Percentiles rank a stretch among this genome's conserved stretches.
Conservation (phyloP, 1,139 yeast species). For the Debaryomyces psychrophilus region DNA sequence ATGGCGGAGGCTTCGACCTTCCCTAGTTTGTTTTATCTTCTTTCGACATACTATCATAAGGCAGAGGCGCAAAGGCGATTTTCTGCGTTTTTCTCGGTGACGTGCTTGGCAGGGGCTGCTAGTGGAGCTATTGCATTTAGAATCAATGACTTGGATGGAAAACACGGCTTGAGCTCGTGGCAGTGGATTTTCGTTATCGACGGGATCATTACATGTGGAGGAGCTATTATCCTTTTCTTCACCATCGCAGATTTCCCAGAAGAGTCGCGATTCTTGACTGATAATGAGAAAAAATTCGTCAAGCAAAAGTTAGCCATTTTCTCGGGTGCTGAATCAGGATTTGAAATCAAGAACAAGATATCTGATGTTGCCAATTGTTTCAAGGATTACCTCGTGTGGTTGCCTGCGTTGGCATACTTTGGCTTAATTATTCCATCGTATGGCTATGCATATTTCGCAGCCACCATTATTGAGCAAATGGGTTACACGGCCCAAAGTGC, state of each 20-base stretch:
- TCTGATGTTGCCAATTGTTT: slow-evolving; percentile 46
- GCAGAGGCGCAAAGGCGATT: slow-evolving; percentile 70
- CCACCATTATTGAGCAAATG: slow-evolving; percentile 59
- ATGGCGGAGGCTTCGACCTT: slow-evolving; percentile 69
- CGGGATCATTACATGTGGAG: slow-evolving; percentile 68
- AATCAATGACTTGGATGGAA: slow-evolving; percentile 42
- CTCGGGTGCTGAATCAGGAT: slow-evolving; percentile 57
- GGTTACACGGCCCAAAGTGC: slow-evolving; percentile 65
- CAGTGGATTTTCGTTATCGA: slow-evolving; percentile 76
- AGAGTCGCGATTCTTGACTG: slow-evolving; percentile 54
- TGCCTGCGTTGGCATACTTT: slow-evolving; percentile 63
- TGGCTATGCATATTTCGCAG: slow-evolving; percentile 73
- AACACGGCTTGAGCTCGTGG: slow-evolving; percentile 57
- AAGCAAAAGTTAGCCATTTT: slow-evolving; percentile 57
- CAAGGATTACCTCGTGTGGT: slow-evolving; percentile 53
- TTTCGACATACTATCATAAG: slow-evolving; percentile 59
- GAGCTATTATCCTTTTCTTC: slow-evolving; percentile 61
- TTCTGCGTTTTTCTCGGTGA: slow-evolving; percentile 60
- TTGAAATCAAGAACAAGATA: slow-evolving; percentile 48
- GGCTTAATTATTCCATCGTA: slow-evolving; percentile 68
- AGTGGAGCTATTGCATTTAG: slow-evolving; percentile 48
- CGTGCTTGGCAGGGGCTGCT: slow-evolving; percentile 48
- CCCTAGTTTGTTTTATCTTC: slow-evolving; percentile 72
- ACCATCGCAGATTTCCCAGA: slow-evolving; percentile 53
- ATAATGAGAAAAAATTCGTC: slow-evolving; percentile 51